Evolutionary conservation across 176 grass and related monocot genomes (phyloP), one percentile per base, ranked within the genome.

Genomic region (Aegilops sharonensis): DNA sequence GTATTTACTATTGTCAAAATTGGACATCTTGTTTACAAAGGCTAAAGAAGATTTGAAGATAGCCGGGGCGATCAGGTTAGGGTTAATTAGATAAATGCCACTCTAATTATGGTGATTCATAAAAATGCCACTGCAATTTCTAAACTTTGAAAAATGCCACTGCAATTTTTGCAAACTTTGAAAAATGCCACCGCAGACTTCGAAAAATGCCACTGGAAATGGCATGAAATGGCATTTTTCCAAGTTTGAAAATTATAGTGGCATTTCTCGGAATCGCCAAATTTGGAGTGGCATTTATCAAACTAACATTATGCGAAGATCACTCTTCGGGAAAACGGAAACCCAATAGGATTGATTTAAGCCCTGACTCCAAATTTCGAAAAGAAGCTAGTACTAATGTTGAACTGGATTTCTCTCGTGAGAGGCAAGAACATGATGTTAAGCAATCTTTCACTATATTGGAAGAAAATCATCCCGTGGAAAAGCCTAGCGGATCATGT

Each of bases 401-500:
- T 64, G 57, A 74, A 39, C 39, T 87, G 68, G 80, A 79, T 67
- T 85, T 34, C 78, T 76, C 34, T 68, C 35, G 75, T 35, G 82
- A 32, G 35, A 89, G 20, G 34, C 10, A 13, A 75, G 45, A 81
- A 9, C 48, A 20, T 60, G 35, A 89, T 67, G 27, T 42, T 8
- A 69, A 79, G 6, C 43, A 85, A 52, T 17, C n/a, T 54, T n/a
- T n/a, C 42, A 8, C 27, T 71, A 57, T 11, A 71, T 9, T 15
- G 3, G 48, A 81, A 60, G 78, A 67, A 76, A 81, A 81, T 76
- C 13, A 23, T 68, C 59, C 43, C 5, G 3, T 68, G 32, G 24
- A 59, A 35, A 85, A 61, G 32, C 52, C 18, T 89, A 68, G 32
- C 14, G 27, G 45, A 45, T 60, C 68, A 9, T 57, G 12, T 75